Conservation (phyloP, 495 filamentous ascomycete species). For the Saxispiralis lemnorum region DNA sequence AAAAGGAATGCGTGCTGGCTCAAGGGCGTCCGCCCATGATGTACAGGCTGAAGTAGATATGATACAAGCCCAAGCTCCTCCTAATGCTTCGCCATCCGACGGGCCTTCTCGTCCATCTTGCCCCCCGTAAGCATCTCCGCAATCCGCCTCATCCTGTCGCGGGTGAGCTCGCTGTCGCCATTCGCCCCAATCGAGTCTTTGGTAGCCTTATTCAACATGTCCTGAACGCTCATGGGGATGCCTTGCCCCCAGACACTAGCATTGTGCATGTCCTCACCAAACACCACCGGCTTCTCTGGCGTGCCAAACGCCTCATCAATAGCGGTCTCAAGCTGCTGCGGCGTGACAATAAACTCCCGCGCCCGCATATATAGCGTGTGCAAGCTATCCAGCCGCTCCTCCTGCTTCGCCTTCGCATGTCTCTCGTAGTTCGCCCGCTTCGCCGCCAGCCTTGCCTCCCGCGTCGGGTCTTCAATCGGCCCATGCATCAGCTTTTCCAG, state of each 20-base stretch:
- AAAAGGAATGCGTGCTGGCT: no score
- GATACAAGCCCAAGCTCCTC: no score
- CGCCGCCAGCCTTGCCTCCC: constrained; percentile 28
- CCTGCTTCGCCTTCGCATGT: constrained; percentile 24
- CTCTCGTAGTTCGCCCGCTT: constrained; percentile 28
- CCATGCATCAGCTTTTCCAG: constrained; percentile 15
- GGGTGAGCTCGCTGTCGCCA: constrained; percentile 26
- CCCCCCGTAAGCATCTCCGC: constrained; percentile 53
- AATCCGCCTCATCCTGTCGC: constrained; percentile 44
- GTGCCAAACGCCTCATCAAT: constrained; percentile 44
- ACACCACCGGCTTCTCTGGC: constrained; percentile 28
- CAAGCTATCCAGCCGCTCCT: constrained; percentile 30
- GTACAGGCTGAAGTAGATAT: no score
- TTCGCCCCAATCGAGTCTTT: constrained; percentile 19
- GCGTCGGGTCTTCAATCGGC: constrained; percentile 31
- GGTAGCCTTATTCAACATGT: constrained; percentile 24
- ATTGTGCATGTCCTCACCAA: constrained; percentile 2
- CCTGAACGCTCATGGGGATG: constrained; percentile 33
- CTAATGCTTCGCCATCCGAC: no score
- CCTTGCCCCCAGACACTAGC: constrained; percentile 42
- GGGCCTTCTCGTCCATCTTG: constrained; percentile 31
- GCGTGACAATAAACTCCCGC: constrained; percentile 45
- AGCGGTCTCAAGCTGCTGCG: constrained; percentile 40
- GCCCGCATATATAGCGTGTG: constrained; percentile 51
- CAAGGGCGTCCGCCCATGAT: no score